Evolutionary conservation across 2,329 filamentous ascomycete genomes (phyloP).

Genomic region (Dothidotthia symphoricarpi): DNA sequence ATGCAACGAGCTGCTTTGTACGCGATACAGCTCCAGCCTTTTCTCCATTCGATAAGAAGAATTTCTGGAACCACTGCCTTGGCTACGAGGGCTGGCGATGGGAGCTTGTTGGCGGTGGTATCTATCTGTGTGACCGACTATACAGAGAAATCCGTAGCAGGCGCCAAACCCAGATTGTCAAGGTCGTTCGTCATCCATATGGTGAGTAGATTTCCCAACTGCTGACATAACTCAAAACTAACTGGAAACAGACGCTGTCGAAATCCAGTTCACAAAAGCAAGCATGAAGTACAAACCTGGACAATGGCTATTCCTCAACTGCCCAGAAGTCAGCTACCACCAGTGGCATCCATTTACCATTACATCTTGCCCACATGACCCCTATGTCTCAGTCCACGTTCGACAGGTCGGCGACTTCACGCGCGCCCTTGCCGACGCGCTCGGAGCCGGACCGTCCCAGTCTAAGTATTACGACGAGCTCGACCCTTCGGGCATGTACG

Average conservation of each 20-base stretch:
- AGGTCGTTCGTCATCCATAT: slow-evolving; percentile 93
- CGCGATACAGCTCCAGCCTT: slow-evolving; percentile 70
- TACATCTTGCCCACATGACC: slow-evolving; percentile 94
- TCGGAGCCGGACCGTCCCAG: slow-evolving; percentile 87
- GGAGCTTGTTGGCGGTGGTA: slow-evolving; percentile 81
- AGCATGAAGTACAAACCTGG: slow-evolving; percentile 98
- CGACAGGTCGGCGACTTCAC: slow-evolving; percentile 98
- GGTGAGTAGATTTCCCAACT: slow-evolving; percentile 53
- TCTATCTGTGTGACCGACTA: slow-evolving; percentile 84
- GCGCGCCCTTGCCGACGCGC: slow-evolving; percentile 83
- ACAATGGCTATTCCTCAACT: slow-evolving; percentile 96
- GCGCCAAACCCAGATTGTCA: slow-evolving; percentile 82
- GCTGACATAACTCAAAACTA: slow-evolving; percentile 18
- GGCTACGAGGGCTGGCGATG: slow-evolving; percentile 97
- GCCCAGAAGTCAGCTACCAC: slow-evolving; percentile 80
- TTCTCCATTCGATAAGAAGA: slow-evolving; percentile 78
- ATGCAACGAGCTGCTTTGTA: slow-evolving; percentile 94
- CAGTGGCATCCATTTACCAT: slow-evolving; percentile 99
- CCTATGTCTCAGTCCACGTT: slow-evolving; percentile 90
- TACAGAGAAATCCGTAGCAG: slow-evolving; percentile 87
- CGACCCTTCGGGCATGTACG: slow-evolving; percentile 95
- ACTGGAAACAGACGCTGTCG: slow-evolving; percentile 70
- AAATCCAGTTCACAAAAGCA: slow-evolving; percentile 95
- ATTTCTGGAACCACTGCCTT: slow-evolving; percentile 89
- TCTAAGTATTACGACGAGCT: slow-evolving; percentile 86